Evolutionary conservation across 805 yeast genomes (phyloP), one percentile per base, ranked within the genome.

Genomic region (Wickerhamomyces canadensis): DNA sequence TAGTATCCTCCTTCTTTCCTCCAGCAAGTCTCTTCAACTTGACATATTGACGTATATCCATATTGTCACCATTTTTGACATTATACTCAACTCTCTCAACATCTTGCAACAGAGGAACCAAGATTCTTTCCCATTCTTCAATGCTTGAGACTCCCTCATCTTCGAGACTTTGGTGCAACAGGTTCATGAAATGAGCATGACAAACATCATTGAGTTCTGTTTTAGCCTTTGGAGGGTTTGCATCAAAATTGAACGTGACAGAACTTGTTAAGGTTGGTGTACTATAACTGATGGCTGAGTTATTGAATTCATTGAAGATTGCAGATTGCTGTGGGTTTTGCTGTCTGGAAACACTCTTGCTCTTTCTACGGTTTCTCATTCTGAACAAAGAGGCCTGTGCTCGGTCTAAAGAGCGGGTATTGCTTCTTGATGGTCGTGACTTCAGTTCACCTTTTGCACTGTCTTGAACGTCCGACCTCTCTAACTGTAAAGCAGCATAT

Each of bases 1-100:
- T 62, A 0, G 91, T 76, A 30, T 83, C 79, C 5, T 65, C 62
- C 1, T 80, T 73, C 1, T 56, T 41, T 0, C 94, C 93, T 1
- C 98, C 98, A 1, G 80, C 70, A 8, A 91, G 76, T 41, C 87
- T 71, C 54, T 93, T 94, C 31, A 93, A 70, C 53, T 94, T 93
- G 30, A 93, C 76, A 58, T 85, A 91, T 48, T 83, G 89, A n/a
- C 91, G 72, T 34, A 89, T 79, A 55, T 93, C 97, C 42, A 88
- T 70, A 4, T 81, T 80, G 43, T 83, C 91, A 5, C 86, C 83
- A 21, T 75, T 69, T 26, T 68, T 65, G 3, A 78, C 66, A 45
- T 77, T 80, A 9, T 79, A 68, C 35, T 78, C 80, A 4, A 89
- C 67, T 14, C 63, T 61, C 27, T 80, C 77, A 3, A 85, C 72